These are phyloP conservation scores for Anisodus acutangulus DNA, from an alignment of 257 asterid genomes.

Conservation along the genomic window DNA sequence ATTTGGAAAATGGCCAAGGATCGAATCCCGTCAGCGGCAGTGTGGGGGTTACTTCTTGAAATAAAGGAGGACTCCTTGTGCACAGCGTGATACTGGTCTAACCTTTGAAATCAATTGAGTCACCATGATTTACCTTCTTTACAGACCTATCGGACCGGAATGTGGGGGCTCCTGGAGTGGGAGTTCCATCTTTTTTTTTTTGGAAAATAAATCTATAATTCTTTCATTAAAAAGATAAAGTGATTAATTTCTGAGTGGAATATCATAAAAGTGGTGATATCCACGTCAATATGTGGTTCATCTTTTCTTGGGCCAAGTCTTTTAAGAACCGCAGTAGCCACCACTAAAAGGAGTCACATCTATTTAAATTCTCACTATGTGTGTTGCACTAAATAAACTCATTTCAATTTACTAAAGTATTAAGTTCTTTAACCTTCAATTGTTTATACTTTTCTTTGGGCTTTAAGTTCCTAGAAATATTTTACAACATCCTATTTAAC, in stretches of 20 bases:
- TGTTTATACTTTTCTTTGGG: background rate
- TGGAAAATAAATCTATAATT: too few relatives aligned
- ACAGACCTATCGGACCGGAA: too few relatives aligned
- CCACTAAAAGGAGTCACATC: slow-evolving; percentile 22
- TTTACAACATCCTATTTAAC: background rate
- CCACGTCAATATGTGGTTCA: slow-evolving; percentile 37
- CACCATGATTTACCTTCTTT: too few relatives aligned
- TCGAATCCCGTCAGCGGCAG: too few relatives aligned
- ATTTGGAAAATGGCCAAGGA: too few relatives aligned
- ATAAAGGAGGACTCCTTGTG: too few relatives aligned
- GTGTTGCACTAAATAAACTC: background rate
- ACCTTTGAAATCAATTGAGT: too few relatives aligned
- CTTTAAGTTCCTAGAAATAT: background rate
- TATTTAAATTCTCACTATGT: background rate
- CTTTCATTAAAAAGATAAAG: background rate
- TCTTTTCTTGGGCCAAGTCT: slow-evolving; percentile 21
- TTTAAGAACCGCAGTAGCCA: slow-evolving; percentile 23
- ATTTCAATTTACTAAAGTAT: background rate
- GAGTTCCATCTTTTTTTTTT: too few relatives aligned
- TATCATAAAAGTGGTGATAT: slow-evolving; percentile 35
- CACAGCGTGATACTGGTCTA: too few relatives aligned
- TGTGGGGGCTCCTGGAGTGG: too few relatives aligned
- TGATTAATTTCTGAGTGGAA: slow-evolving; percentile 29
- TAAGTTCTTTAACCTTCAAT: background rate
- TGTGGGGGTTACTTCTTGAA: too few relatives aligned